phyloP scores from a whole-genome alignment of 2,329 filamentous ascomycete species.

The Coniochaeta sp. region DNA sequence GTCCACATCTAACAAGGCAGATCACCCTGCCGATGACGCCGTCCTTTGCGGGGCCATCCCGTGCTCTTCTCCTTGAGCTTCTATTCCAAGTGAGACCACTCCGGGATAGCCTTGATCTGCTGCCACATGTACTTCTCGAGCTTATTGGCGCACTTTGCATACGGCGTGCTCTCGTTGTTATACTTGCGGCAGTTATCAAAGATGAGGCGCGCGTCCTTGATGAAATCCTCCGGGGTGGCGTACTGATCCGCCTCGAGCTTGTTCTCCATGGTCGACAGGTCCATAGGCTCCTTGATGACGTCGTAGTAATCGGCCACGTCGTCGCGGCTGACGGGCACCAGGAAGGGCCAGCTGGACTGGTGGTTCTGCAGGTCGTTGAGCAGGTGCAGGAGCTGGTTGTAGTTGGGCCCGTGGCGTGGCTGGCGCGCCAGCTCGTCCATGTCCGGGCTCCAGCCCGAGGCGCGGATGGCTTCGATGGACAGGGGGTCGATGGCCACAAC shows the following conservation, averaged over 20 bases:
- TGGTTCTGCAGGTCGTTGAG: constrained; percentile 96
- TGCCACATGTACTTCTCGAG: constrained; percentile 93
- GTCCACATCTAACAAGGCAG: background rate
- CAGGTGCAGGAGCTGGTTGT: constrained; percentile 85
- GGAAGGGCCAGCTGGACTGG: constrained; percentile 87
- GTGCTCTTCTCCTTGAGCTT: background rate
- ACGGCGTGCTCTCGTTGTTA: constrained; percentile 91
- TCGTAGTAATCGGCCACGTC: constrained; percentile 99
- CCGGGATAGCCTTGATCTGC: constrained; percentile 83
- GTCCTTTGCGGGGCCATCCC: background rate
- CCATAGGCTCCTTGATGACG: constrained; percentile 97
- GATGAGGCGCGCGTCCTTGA: constrained; percentile 78
- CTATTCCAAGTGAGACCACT: constrained; percentile 66
- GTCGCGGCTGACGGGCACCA: constrained; percentile 86
- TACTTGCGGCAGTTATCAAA: constrained; percentile 95
- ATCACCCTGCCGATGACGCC: background rate
- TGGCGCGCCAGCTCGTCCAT: constrained; percentile 97
- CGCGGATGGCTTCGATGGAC: constrained; percentile 79
- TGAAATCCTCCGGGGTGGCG: constrained; percentile 83
- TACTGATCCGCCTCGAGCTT: constrained; percentile 94
- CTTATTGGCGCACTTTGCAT: constrained; percentile 91
- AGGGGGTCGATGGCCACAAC: constrained; percentile 74
- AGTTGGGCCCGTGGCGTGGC: constrained; percentile 91
- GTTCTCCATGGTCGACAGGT: constrained; percentile 88
- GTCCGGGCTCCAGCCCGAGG: constrained; percentile 89